A percentile compares a stretch with the other conserved stretches of the same genome.
Evolutionary conservation across 2,329 filamentous ascomycete genomes (phyloP).

Genomic region (Macrophomina tecta): DNA sequence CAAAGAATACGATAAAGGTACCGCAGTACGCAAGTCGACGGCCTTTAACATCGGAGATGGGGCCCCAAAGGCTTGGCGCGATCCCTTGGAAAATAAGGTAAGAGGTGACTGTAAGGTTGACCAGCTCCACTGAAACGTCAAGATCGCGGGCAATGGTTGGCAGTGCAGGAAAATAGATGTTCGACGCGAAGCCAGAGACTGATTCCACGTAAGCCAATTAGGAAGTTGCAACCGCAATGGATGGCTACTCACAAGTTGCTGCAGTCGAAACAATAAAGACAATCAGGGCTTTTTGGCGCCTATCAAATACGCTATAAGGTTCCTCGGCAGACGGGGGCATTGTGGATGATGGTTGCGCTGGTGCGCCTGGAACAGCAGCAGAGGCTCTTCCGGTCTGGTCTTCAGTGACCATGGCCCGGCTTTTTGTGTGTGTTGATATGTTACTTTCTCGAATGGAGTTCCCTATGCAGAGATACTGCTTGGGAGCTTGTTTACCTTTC

Average conservation of each 20-base stretch:
- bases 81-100: conserved; percentile 55
- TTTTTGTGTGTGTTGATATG: background rate
- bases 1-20: conserved; percentile 40
- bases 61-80: conserved; percentile 50
- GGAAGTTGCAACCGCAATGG: conserved; percentile 29
- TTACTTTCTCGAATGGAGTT: background rate
- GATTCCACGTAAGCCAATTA: conserved; percentile 3
- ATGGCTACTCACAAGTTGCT: conserved; percentile 52
- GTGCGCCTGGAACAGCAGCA: background rate
- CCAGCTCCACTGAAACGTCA: conserved; percentile 40
- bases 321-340: conserved; percentile 25
- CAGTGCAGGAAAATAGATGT: conserved; percentile 56
- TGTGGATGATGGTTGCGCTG: background rate
- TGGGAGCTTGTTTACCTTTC: background rate
- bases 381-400: background rate
- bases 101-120: conserved; percentile 54
- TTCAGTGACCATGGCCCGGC: background rate
- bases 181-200: conserved; percentile 51
- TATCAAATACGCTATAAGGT: conserved; percentile 60
- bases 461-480: no score
- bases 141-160: conserved; percentile 50
- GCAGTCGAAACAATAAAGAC: conserved; percentile 56
- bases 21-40: conserved; percentile 33
- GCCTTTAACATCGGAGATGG: conserved; percentile 43
- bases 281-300: conserved; percentile 56